Conservation (phyloP, 2,329 filamentous ascomycete genomes). For the Pseudogymnoascus sp. region DNA sequence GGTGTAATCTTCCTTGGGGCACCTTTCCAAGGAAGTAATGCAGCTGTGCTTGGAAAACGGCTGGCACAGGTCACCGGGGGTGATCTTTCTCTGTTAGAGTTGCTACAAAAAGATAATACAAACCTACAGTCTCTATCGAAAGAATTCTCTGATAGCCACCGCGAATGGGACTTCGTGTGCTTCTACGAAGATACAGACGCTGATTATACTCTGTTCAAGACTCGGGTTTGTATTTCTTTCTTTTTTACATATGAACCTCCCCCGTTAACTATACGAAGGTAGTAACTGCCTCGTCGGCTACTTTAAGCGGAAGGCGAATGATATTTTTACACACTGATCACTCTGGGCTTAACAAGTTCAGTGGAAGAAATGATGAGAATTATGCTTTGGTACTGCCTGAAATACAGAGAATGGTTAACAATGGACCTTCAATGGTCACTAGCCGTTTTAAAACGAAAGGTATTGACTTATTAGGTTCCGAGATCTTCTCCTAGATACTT, state of each 20-base stretch:
- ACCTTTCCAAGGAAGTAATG: constrained; percentile 16
- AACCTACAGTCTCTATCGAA: constrained; percentile 4
- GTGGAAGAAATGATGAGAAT: constrained; percentile 15
- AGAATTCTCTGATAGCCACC: constrained; percentile 10
- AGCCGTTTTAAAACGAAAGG: constrained; percentile 7
- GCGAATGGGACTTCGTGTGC: constrained; percentile 12
- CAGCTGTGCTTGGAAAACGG: constrained; percentile 9
- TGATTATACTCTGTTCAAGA: constrained; percentile 2
- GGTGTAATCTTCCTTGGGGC: constrained; percentile 18
- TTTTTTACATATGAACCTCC: too few relatives aligned
- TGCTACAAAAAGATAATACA: constrained; percentile 12
- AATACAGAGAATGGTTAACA: constrained; percentile 15
- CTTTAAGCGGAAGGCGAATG: constrained; percentile 13
- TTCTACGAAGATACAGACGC: constrained; percentile 12
- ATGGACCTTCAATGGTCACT: constrained; percentile 10
- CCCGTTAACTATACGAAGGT: constrained; percentile 10
- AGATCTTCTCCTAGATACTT: neutral
- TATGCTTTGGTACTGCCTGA: constrained; percentile 14
- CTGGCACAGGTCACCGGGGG: neutral
- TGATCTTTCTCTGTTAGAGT: constrained; percentile 10
- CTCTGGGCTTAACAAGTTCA: constrained; percentile 19
- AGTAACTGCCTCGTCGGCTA: constrained; percentile 12
- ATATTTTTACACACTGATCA: constrained; percentile 16
- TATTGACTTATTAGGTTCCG: neutral
- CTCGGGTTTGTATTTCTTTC: neutral